A percentile compares a stretch with the other conserved stretches of the same genome.
Conservation (phyloP, 352 stramenopile genomes). For the Peronospora destructor region DNA sequence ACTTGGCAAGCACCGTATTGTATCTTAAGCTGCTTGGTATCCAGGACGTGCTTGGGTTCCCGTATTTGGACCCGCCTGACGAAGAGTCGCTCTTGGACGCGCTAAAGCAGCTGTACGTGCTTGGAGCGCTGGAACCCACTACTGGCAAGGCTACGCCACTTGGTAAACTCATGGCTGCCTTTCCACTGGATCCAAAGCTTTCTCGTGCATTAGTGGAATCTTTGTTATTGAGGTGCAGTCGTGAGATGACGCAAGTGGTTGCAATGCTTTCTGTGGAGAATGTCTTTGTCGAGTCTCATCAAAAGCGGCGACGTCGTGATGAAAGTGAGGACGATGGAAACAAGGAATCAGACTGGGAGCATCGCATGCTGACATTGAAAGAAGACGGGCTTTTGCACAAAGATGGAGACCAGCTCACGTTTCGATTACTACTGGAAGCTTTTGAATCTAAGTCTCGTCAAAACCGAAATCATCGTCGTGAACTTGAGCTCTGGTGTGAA, state of each 20-base stretch:
- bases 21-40: slow-evolving; percentile 72
- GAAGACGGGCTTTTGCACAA: slow-evolving; percentile 42
- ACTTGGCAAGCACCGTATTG: slow-evolving; percentile 93
- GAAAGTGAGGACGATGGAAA: slow-evolving; percentile 20
- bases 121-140: slow-evolving; percentile 48
- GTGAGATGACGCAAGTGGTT: slow-evolving; percentile 63
- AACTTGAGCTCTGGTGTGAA: slow-evolving; percentile 50
- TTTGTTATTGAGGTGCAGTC: slow-evolving; percentile 43
- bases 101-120: slow-evolving; percentile 62
- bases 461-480: slow-evolving; percentile 9
- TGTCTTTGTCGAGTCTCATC: slow-evolving; percentile 43
- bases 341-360: slow-evolving; percentile 25
- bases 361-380: slow-evolving; percentile 37
- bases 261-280: slow-evolving; percentile 84
- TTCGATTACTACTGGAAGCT: slow-evolving; percentile 34
- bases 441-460: slow-evolving; percentile 27
- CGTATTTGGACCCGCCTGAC: slow-evolving; percentile 61
- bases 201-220: slow-evolving; percentile 60
- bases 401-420: slow-evolving; percentile 55
- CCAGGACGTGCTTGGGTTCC: slow-evolving; percentile 61
- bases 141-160: slow-evolving; percentile 47
- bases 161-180: slow-evolving; percentile 75
- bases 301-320: slow-evolving; percentile 3
- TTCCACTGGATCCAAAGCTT: slow-evolving; percentile 77
- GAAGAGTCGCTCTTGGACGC: slow-evolving; percentile 68